Evolutionary conservation across 1,139 yeast genomes (phyloP).

Genomic region (Sugiyamaella neomexicana): DNA sequence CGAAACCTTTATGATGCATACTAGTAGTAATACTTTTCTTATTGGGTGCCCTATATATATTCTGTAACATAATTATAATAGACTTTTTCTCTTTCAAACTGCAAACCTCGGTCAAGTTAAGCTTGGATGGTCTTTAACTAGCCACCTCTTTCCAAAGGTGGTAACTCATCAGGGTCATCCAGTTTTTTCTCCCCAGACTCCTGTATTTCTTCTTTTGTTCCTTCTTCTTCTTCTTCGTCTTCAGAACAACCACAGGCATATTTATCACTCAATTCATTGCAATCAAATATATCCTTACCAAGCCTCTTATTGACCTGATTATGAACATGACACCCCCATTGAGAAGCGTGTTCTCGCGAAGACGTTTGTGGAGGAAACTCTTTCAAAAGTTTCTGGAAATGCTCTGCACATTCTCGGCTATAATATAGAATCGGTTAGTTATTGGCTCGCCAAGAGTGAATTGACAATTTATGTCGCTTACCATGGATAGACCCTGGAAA

Average conservation of each 20-base stretch:
- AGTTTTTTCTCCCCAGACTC: not conserved
- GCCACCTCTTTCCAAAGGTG: constrained; percentile 20
- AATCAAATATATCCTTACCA: constrained; percentile 73
- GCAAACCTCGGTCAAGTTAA: too few relatives aligned
- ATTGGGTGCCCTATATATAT: not conserved
- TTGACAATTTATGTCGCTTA: constrained; percentile 19
- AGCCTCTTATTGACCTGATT: constrained; percentile 77
- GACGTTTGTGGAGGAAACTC: constrained; percentile 84
- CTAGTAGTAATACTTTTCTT: not conserved
- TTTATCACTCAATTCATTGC: constrained; percentile 78
- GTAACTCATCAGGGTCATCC: not conserved
- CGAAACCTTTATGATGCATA: not conserved
- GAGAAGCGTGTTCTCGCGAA: constrained; percentile 76
- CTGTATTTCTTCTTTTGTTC: constrained; percentile 1
- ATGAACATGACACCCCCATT: constrained; percentile 98
- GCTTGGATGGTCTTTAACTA: too few relatives aligned
- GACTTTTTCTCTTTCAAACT: not conserved
- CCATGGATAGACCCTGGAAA: constrained; percentile 44
- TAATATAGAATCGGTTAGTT: constrained; percentile 18
- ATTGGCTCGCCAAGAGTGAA: not conserved
- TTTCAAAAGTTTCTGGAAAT: constrained; percentile 66
- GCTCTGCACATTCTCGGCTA: constrained; percentile 83
- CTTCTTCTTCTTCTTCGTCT: constrained; percentile 49
- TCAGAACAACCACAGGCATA: constrained; percentile 96
- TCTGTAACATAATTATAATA: constrained; percentile 1